phyloP scores from a whole-genome alignment of 352 stramenopile genomes.

The Globisporangium ultimum region DNA sequence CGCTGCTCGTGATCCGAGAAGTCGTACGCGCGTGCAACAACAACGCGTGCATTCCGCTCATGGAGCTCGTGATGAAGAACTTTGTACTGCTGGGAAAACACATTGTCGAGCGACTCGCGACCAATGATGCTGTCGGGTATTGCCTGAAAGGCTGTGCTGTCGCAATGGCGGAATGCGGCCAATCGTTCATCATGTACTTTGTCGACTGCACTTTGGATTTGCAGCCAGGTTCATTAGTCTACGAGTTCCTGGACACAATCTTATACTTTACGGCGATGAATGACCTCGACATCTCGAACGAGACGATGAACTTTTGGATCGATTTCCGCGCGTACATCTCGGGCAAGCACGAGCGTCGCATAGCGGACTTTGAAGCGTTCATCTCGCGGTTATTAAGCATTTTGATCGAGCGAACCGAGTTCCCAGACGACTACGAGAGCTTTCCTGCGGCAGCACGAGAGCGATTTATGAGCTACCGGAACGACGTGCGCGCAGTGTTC shows the following conservation, averaged over 20 bases:
- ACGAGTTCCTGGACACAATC: conserved; percentile 72
- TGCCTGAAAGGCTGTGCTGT: conserved; percentile 47
- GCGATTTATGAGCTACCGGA: conserved; percentile 63
- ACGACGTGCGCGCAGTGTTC: conserved; percentile 72
- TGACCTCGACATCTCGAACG: conserved; percentile 66
- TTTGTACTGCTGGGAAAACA: conserved; percentile 72
- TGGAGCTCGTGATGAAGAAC: conserved; percentile 76
- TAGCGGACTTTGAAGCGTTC: conserved; percentile 66
- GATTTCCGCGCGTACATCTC: conserved; percentile 72
- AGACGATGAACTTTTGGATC: conserved; percentile 85
- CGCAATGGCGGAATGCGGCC: conserved; percentile 69
- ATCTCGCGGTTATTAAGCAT: conserved; percentile 67
- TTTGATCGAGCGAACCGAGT: conserved; percentile 67
- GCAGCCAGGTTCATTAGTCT: conserved; percentile 57
- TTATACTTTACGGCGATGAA: conserved; percentile 64
- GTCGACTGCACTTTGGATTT: conserved; percentile 72
- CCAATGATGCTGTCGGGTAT: conserved; percentile 30
- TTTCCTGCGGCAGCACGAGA: conserved; percentile 52
- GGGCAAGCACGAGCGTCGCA: conserved; percentile 72
- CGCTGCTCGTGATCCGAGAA: conserved; percentile 63
- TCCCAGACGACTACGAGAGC: conserved; percentile 47
- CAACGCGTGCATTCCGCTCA: conserved; percentile 58
- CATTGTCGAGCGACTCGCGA: conserved; percentile 31
- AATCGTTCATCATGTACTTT: conserved; percentile 77
- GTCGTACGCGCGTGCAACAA: conserved; percentile 58